phyloP scores from a whole-genome alignment of 768 basidiomycete species.

The Neoboletus magnificus region DNA sequence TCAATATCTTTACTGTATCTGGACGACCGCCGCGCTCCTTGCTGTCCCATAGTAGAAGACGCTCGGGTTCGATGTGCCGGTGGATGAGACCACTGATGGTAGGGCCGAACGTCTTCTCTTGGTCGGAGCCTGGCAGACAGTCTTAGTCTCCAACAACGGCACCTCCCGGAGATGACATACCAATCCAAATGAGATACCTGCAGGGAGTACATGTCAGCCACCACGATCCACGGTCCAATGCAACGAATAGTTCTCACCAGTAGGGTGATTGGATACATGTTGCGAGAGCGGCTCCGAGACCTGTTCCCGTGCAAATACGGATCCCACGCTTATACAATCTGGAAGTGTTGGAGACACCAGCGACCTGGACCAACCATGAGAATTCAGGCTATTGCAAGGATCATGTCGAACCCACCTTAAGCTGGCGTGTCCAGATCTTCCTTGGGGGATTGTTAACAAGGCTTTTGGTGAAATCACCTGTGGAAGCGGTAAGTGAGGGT shows the following conservation, averaged over 20 bases:
- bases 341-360: slow-evolving; percentile 78
- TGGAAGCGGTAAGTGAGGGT: not conserved
- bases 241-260: slow-evolving; percentile 44
- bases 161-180: slow-evolving; percentile 30
- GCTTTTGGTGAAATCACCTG: slow-evolving; percentile 71
- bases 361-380: slow-evolving; percentile 46
- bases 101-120: slow-evolving; percentile 81
- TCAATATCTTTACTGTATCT: slow-evolving; percentile 72
- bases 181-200: slow-evolving; percentile 81
- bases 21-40: slow-evolving; percentile 72
- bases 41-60: slow-evolving; percentile 74
- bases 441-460: slow-evolving; percentile 69
- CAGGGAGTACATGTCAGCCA: not conserved
- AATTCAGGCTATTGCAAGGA: slow-evolving; percentile 2
- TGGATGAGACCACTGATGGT: slow-evolving; percentile 74
- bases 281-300: slow-evolving; percentile 74
- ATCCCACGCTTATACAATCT: slow-evolving; percentile 77
- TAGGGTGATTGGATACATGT: slow-evolving; percentile 74
- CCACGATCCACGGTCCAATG: not conserved
- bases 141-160: slow-evolving; percentile 7
- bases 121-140: slow-evolving; percentile 59
- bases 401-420: slow-evolving; percentile 50
- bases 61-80: slow-evolving; percentile 68
- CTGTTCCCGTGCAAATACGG: slow-evolving; percentile 79
- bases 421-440: slow-evolving; percentile 72